Base-by-base conservation (phyloP, 345 rosid species). In the Linum trigynum region DNA sequence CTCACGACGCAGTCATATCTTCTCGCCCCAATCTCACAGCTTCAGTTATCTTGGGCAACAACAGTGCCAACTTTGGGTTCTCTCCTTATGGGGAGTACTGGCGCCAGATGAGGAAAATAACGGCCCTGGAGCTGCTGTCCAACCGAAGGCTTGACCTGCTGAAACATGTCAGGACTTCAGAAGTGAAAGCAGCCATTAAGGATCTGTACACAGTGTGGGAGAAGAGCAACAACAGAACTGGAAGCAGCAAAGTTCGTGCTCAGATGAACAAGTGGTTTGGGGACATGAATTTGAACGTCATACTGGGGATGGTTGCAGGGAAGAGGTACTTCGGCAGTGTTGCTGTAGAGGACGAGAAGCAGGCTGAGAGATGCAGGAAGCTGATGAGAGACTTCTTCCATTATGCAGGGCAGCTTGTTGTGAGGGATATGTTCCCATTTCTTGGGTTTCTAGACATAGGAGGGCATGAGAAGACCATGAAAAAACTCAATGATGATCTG, bases 221-320 rank as follows among this genome's bases (percentile, higher is more conserved):
- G 23, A 39, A 7, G 4, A 5, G 61, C 14, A 62, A 69, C 11
- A 35, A 59, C 38, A 6, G 32, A 23, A 23, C 32, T 23, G 32
- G 32, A 23, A 1, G 0, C 17, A 35, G 4, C 23, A 23, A 57
- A 15, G 38, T 59, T 35, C 0, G 1, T 9, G 38, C 35, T 59
- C 38, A 59, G 38, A 32, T 59, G 62, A 59, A 59, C 5, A 11
- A 59, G 62, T 59, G 62, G 62, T 59, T 59, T 59, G 38, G 62
- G 36, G 38, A 59, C 38, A 59, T 59, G 60, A 64, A 63, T 7
- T 39, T 71, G 39, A 79, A 79, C 17, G 64, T 79, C 55, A 62
- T 66, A 17, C 17, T 75, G 2, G 71, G 72, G 57, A 64, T 77
- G 70, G 61, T 79, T 35, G 83, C 76, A 0, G 78, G 83, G 10